Base-by-base conservation (phyloP, 352 stramenopile species). In the Thraustotheca clavata region DNA sequence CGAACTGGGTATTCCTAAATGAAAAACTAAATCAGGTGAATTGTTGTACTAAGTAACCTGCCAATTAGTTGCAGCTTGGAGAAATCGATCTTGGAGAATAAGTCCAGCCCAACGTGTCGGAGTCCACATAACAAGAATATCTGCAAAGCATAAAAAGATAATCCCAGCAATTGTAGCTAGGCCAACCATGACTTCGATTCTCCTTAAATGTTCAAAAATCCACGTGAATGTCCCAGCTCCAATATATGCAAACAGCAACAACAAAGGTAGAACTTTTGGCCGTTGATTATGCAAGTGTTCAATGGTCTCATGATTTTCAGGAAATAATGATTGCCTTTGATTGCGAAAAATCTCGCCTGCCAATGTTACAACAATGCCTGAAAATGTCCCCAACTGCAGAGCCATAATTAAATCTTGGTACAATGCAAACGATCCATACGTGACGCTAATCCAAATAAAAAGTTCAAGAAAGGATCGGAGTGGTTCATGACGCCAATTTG, bases 161-260 rank as follows among this genome's bases (percentile, higher is more conserved):
- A 94, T 90, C 16, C 85, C 85, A 48, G 85, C 85, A 18, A 91
- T 74, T 0, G 85, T 87, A 1, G 82, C 85, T 9, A 94, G 67
- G 8, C 87, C 50, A 14, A 91, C 76, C 4, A 81, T 91, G 26
- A 94, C 80, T 68, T 94, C 85, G 16, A 94, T 69, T 38, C 82
- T 87, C 38, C 85, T 82, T 47, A 91, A 86, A 59, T 94, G 90
- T 55, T 94, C 85, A 49, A 88, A 94, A 31, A 94, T 94, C 84
- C 84, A 93, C 55, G 91, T 81, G 59, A 93, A 93, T 8, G 84
- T 93, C 32, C 84, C 81, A 16, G 84, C 90, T 1, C 85, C 85
- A 22, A 94, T 82, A 61, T 94, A 94, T 20, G 82, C 82, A 63
- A 94, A 91, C 38, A 94, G 67, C 4, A 91, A 67, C 76, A 94